Percentiles rank a stretch among this genome's conserved stretches.
phyloP scores from a whole-genome alignment of 345 rosid species.

The Psidium friedrichsthalianum region DNA sequence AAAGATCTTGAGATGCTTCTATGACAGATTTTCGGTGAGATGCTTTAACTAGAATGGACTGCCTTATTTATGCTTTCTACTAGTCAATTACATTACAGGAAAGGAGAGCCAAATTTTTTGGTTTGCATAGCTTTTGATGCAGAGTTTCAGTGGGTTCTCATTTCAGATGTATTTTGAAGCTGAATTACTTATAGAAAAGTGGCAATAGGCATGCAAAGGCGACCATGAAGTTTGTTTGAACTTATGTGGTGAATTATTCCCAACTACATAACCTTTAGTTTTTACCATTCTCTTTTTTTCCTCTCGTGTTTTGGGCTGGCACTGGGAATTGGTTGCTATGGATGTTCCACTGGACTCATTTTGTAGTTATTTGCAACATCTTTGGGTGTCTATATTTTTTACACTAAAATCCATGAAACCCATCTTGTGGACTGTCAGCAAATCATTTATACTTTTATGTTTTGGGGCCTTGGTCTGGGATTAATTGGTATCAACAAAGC shows the following conservation, averaged over 20 bases:
- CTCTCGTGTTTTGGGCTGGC: neutral
- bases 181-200: neutral
- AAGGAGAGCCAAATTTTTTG: neutral
- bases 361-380: neutral
- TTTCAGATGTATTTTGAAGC: neutral
- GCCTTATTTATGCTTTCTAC: neutral
- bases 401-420: neutral
- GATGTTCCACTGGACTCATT: neutral
- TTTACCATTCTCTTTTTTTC: neutral
- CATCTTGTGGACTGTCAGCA: neutral
- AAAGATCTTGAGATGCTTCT: conserved; percentile 82
- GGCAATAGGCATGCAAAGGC: neutral
- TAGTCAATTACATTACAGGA: neutral
- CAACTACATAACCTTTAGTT: neutral
- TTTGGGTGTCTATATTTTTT: neutral
- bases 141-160: neutral
- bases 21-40: conserved; percentile 85
- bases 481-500: neutral
- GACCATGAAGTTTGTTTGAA: neutral
- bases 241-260: neutral
- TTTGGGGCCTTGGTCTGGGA: neutral
- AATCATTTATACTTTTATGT: neutral
- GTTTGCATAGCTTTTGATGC: neutral
- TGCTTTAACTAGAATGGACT: neutral
- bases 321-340: neutral